Evolutionary conservation across 1,284 basidiomycete genomes (phyloP).

Genomic region (Ceratobasidium sp.): DNA sequence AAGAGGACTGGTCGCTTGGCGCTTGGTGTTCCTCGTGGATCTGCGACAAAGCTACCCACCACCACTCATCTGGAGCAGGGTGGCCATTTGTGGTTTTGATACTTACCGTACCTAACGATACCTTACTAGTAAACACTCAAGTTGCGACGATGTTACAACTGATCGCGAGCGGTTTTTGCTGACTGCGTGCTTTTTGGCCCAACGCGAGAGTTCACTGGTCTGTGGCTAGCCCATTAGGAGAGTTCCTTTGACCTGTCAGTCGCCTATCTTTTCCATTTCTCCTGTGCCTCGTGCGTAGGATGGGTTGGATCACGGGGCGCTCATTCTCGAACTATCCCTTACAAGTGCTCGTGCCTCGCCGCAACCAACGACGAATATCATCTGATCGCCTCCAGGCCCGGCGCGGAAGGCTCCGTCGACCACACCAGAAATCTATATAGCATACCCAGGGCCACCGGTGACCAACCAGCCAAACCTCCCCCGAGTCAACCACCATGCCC

Average conservation of each 20-base stretch:
- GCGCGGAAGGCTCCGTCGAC: neutral
- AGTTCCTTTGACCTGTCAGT: neutral
- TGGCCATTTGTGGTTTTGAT: neutral
- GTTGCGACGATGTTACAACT: neutral
- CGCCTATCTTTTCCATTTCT: conserved; percentile 14
- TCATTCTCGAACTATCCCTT: conserved; percentile 16
- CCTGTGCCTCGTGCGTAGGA: conserved; percentile 10
- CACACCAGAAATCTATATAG: neutral
- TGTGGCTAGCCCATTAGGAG: neutral
- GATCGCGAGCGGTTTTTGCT: neutral
- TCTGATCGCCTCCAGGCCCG: neutral
- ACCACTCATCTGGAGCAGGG: conserved; percentile 13
- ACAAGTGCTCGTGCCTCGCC: neutral
- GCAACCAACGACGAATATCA: neutral
- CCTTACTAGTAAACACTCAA: no score
- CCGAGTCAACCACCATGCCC: conserved; percentile 18
- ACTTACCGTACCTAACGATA: neutral
- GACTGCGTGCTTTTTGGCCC: neutral
- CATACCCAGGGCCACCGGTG: neutral
- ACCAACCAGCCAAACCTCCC: neutral
- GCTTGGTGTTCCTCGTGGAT: conserved; percentile 30
- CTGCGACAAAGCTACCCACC: neutral
- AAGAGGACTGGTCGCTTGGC: conserved; percentile 19
- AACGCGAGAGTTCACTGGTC: neutral
- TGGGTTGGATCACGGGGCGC: neutral